Conservation (phyloP, 768 basidiomycete genomes). For the Strobilomyces echinocephalus region DNA sequence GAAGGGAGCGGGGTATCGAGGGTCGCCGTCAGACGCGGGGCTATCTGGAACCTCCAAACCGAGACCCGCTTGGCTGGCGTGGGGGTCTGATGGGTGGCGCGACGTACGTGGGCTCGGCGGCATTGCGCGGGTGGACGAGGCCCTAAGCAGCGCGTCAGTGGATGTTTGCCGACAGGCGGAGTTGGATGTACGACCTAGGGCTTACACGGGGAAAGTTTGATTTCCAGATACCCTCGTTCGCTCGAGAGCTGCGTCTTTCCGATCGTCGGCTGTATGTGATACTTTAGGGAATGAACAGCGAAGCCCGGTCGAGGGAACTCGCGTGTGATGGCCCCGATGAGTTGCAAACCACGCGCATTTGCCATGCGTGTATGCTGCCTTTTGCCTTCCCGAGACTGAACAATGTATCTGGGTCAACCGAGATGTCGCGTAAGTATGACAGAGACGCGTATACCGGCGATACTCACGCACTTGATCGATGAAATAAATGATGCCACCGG, state of each 20-base stretch:
- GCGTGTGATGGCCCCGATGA: conserved; percentile 91
- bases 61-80: not conserved
- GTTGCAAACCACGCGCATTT: conserved; percentile 85
- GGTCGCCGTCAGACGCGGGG: not conserved
- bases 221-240: conserved; percentile 41
- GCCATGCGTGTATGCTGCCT: conserved; percentile 87
- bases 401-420: conserved; percentile 49
- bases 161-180: not conserved
- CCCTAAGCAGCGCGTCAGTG: conserved; percentile 24
- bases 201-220: too few species aligned
- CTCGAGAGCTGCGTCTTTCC: conserved; percentile 90
- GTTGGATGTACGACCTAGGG: too few species aligned
- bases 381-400: conserved; percentile 90
- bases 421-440: not conserved
- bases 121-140: conserved; percentile 32
- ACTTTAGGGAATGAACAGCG: not conserved
- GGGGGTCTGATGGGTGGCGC: not conserved
- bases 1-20: conserved; percentile 53
- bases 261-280: conserved; percentile 76
- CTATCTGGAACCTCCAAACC: not conserved
- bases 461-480: conserved; percentile 90
- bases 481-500: conserved; percentile 82
- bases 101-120: not conserved
- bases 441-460: not conserved
- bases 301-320: conserved; percentile 26